phyloP scores from a whole-genome alignment of 2,329 filamentous ascomycete species.

The Cladosporium oxysporum region DNA sequence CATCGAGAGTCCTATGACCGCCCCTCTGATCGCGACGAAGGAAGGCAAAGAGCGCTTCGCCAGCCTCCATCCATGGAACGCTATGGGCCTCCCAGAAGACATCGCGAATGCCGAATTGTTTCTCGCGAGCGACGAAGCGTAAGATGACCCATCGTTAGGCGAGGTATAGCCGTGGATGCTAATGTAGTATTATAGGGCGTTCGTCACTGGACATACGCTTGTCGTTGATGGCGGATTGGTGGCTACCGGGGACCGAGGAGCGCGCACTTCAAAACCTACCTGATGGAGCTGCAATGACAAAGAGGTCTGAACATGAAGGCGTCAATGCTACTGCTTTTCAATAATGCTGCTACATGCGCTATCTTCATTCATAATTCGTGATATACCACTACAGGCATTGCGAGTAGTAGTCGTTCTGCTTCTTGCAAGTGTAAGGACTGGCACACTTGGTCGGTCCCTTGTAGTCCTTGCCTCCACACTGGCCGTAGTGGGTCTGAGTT shows the following conservation, averaged over 20 bases:
- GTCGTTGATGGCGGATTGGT: constrained; percentile 12
- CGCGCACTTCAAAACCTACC: neutral
- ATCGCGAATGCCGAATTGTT: constrained; percentile 33
- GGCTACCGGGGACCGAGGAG: neutral
- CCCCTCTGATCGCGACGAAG: neutral
- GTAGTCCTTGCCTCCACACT: constrained; percentile 41
- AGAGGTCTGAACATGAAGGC: neutral
- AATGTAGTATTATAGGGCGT: constrained; percentile 20
- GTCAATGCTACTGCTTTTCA: neutral
- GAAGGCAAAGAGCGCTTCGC: constrained; percentile 14
- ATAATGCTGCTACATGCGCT: constrained; percentile 1
- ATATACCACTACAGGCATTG: constrained; percentile 35
- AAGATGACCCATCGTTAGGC: constrained; percentile 1
- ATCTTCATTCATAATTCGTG: neutral
- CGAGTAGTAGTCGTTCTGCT: constrained; percentile 39
- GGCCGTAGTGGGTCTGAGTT: constrained; percentile 24
- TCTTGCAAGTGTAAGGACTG: constrained; percentile 38
- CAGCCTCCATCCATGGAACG: constrained; percentile 28
- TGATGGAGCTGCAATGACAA: neutral
- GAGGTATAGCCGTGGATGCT: neutral
- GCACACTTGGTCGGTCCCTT: constrained; percentile 39
- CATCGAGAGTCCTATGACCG: constrained; percentile 28
- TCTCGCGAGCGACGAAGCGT: constrained; percentile 32
- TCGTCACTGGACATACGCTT: constrained; percentile 26
- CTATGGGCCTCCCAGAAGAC: constrained; percentile 29